Evolutionary conservation across 1,284 basidiomycete species (phyloP).

Genomic region (Ganoderma sp.): DNA sequence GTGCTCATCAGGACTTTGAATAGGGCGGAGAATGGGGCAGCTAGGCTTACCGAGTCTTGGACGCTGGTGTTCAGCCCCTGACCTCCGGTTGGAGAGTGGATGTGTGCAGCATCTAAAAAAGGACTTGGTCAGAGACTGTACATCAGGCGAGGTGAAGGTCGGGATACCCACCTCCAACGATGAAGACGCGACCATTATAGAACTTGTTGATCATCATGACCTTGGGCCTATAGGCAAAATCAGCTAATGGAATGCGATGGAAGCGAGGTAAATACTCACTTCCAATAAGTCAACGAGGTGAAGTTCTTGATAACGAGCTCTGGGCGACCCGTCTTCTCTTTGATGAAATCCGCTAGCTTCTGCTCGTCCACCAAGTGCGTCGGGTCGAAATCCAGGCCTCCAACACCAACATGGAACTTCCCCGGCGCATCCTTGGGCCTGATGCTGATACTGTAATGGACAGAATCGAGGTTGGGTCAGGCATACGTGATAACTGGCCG

Average conservation of each 20-base stretch:
- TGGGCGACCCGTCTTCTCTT: slow-evolving; percentile 11
- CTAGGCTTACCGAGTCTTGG: slow-evolving; percentile 11
- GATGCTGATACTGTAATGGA: slow-evolving; percentile 10
- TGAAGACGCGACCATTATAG: slow-evolving; percentile 42
- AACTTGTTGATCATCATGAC: slow-evolving; percentile 47
- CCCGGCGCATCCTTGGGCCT: slow-evolving; percentile 10
- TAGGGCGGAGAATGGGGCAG: slow-evolving; percentile 34
- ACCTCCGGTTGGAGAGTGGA: slow-evolving; percentile 40
- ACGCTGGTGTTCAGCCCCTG: slow-evolving; percentile 22
- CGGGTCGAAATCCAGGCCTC: slow-evolving; percentile 20
- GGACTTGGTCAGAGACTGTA: too few relatives aligned
- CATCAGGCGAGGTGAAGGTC: neutral
- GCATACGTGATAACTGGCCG: neutral
- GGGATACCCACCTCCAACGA: slow-evolving; percentile 40
- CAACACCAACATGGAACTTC: slow-evolving; percentile 19
- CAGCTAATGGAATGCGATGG: neutral
- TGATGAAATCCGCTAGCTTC: slow-evolving; percentile 20
- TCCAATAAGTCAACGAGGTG: slow-evolving; percentile 17
- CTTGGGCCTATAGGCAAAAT: slow-evolving; percentile 40
- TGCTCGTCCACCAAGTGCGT: slow-evolving; percentile 16
- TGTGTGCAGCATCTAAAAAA: slow-evolving; percentile 38
- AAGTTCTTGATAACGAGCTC: slow-evolving; percentile 20
- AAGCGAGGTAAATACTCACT: slow-evolving; percentile 12
- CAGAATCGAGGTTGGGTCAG: neutral
- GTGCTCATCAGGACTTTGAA: slow-evolving; percentile 7